These are phyloP conservation scores for Cyanodermella asteris DNA, from an alignment of 2,329 filamentous ascomycete species.

Conservation along the genomic window DNA sequence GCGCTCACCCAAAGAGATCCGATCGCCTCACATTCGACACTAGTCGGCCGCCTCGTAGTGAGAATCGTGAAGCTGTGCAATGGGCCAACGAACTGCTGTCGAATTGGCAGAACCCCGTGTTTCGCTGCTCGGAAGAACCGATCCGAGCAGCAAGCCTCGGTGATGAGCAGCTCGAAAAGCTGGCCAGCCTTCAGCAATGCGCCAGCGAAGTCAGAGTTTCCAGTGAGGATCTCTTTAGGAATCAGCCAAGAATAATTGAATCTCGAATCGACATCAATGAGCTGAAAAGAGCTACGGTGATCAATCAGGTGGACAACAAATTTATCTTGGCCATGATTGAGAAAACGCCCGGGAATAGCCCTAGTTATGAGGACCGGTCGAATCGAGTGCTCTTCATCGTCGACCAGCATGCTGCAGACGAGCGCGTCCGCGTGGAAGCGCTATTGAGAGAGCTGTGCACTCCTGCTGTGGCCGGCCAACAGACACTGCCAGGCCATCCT, in stretches of 20 bases:
- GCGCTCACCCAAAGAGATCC: slow-evolving; percentile 2
- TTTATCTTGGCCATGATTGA: slow-evolving; percentile 51
- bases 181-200: slow-evolving; percentile 7
- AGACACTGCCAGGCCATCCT: slow-evolving; percentile 19
- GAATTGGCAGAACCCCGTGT: slow-evolving; percentile 58
- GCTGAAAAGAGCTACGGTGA: slow-evolving; percentile 38
- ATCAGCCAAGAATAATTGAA: too few species aligned
- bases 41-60: too few species aligned
- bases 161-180: slow-evolving; percentile 6
- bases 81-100: slow-evolving; percentile 42
- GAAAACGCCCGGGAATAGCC: neutral
- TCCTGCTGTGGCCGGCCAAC: slow-evolving; percentile 13
- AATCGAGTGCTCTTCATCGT: slow-evolving; percentile 42
- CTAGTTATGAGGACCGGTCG: slow-evolving; percentile 1
- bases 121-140: slow-evolving; percentile 27
- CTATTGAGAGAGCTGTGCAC: slow-evolving; percentile 39
- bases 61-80: slow-evolving; percentile 7
- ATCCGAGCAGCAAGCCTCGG: slow-evolving; percentile 18
- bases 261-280: too few species aligned
- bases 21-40: too few species aligned
- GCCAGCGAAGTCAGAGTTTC: slow-evolving; percentile 5
- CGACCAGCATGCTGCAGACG: slow-evolving; percentile 90
- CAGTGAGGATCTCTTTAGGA: slow-evolving; percentile 31
- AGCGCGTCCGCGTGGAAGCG: slow-evolving; percentile 57
- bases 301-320: slow-evolving; percentile 74